These are phyloP conservation scores for Leccinum uliginosum DNA, from an alignment of 768 basidiomycete genomes.

Conservation along the genomic window DNA sequence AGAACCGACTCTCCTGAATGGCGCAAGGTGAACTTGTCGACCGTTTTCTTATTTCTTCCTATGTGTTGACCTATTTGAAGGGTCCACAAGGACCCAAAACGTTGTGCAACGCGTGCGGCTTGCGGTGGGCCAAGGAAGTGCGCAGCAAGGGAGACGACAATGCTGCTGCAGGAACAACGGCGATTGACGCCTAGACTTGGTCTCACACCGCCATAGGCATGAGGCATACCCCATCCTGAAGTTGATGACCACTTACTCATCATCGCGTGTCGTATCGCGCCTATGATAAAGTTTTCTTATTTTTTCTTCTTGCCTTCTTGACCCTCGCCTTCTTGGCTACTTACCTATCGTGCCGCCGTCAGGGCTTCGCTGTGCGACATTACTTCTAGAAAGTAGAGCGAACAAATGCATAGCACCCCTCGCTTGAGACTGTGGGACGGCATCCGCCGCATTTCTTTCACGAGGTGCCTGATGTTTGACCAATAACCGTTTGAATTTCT, in stretches of 20 bases:
- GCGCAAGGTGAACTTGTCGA: conserved; percentile 60
- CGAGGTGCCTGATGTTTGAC: conserved; percentile 5
- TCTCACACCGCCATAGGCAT: background rate
- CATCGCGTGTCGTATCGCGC: conserved; percentile 1
- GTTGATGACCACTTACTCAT: background rate
- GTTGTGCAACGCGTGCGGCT: conserved; percentile 94
- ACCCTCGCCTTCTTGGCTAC: conserved; percentile 11
- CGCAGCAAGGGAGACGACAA: conserved; percentile 40
- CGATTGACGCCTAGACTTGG: conserved; percentile 13
- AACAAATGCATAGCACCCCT: conserved; percentile 1
- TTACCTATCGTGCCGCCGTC: conserved; percentile 4
- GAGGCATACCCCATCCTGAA: conserved; percentile 4
- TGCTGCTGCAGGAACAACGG: conserved; percentile 21
- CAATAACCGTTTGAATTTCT: conserved; percentile 1
- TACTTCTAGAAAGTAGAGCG: conserved; percentile 8
- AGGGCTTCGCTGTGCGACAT: conserved; percentile 3
- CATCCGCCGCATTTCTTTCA: conserved; percentile 5
- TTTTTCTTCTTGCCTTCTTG: background rate
- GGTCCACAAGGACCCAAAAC: conserved; percentile 95
- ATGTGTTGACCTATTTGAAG: conserved; percentile 35
- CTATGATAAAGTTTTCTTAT: conserved; percentile 12
- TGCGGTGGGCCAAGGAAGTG: conserved; percentile 85
- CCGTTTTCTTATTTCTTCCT: background rate
- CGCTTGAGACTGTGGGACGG: conserved; percentile 1
- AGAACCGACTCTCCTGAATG: conserved; percentile 96